Conservation (phyloP, 1,284 basidiomycete genomes). For the Microbotryomycetes sp. region DNA sequence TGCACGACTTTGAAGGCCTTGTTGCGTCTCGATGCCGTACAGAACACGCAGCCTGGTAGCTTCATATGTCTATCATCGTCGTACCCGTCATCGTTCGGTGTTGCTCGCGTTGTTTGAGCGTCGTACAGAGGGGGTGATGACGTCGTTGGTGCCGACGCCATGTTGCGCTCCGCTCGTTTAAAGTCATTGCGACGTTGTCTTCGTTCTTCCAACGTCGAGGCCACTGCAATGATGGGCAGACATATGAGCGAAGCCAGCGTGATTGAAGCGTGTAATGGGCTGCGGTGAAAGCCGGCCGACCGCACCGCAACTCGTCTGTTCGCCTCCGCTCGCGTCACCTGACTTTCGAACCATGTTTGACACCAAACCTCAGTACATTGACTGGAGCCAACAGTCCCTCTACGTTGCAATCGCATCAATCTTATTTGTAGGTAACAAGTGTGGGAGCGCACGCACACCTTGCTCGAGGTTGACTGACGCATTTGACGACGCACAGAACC, state of each 20-base stretch:
- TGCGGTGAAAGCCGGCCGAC: not conserved
- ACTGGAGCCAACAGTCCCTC: not conserved
- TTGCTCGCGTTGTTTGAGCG: too few species aligned
- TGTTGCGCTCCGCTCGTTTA: not conserved
- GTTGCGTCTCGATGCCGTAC: slow-evolving; percentile 1
- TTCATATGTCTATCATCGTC: too few species aligned
- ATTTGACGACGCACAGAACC: slow-evolving; percentile 56
- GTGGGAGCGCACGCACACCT: too few species aligned
- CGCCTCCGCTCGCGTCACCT: not conserved
- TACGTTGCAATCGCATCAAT: not conserved
- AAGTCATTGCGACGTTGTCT: not conserved
- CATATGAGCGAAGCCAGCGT: not conserved
- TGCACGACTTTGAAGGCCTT: slow-evolving; percentile 17
- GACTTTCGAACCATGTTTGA: not conserved
- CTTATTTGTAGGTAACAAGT: not conserved
- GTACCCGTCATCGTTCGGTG: too few species aligned
- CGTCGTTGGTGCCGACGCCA: not conserved
- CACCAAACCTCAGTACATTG: not conserved
- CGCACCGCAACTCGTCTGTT: not conserved
- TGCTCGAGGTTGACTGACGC: not conserved
- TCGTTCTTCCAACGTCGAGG: not conserved
- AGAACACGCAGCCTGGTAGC: slow-evolving; percentile 16
- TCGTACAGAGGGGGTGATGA: not conserved
- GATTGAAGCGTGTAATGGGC: not conserved
- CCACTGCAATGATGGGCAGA: not conserved